Base-by-base conservation (phyloP, 331 rosid genomes). In the Cydonia oblonga region DNA sequence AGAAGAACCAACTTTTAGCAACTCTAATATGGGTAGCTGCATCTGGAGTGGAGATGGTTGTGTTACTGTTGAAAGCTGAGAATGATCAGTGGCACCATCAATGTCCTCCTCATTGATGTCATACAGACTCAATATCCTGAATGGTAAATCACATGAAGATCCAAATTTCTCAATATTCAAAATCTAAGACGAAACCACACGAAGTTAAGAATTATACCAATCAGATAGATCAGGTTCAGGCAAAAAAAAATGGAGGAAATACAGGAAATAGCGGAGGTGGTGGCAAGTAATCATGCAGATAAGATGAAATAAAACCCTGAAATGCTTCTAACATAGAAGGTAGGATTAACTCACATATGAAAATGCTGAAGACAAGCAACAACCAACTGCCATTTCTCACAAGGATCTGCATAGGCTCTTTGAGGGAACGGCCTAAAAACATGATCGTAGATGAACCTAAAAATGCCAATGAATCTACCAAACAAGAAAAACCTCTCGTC, bases 361-460 rank as follows among this genome's bases (percentile, higher is more conserved):
- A 93, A 93, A 84, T 93, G 96, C 71, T 86, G 81, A 80, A 93
- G 97, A 84, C 97, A 93, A 33, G 92, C 91, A 58, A 86, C 87
- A 80, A 89, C 96, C 81, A 93, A 84, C 83, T 89, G 89, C 98
- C 98, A 93, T 81, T 93, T 93, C 84, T 91, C 98, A 69, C 83
- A 81, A 22, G 96, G 90, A 85, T 91, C 88, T 1, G 84, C 87
- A 73, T 88, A 93, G 58, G 98, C 98, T 86, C 98, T 80, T 69
- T 93, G 98, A 79, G 96, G 96, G 85, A 89, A 93, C 65, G 97
- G 98, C 80, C 96, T 97, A 81, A 93, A 93, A 74, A 89, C 98
- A 81, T 93, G 97, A 83, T 93, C 97, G 68, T 88, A 91, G 69
- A 91, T 84, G 71, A 93, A 93, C 83, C 96, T 85, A 83, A 93